These are phyloP conservation scores for Irpex sp. DNA, from an alignment of 1,284 basidiomycete genomes.

Conservation along the genomic window DNA sequence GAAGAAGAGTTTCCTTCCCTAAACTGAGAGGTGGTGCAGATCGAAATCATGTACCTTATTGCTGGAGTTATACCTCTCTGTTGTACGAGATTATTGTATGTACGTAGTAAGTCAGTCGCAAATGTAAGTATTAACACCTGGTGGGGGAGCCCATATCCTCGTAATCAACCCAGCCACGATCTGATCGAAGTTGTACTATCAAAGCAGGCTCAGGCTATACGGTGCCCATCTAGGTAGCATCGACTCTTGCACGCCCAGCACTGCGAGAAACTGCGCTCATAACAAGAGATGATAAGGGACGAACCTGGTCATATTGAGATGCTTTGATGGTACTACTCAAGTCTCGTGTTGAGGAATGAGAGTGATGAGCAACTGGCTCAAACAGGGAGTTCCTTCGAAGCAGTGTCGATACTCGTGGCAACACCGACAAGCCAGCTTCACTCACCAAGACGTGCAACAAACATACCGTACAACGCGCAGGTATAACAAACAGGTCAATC, in stretches of 20 bases:
- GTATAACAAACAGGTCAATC: neutral
- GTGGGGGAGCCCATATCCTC: no score
- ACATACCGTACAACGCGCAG: neutral
- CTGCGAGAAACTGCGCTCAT: no score
- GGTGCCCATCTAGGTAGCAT: no score
- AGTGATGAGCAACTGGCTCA: neutral
- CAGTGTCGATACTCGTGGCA: neutral
- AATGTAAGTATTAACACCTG: no score
- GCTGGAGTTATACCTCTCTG: no score
- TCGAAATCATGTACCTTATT: no score
- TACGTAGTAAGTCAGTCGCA: no score
- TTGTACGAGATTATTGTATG: no score
- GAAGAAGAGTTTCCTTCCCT: slow-evolving; percentile 3
- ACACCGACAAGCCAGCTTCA: neutral
- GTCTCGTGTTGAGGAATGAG: neutral
- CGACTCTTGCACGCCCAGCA: no score
- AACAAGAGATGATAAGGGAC: neutral
- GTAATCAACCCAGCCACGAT: no score
- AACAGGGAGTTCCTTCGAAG: neutral
- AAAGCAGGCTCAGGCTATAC: no score
- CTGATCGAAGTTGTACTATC: no score
- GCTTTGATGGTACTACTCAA: neutral
- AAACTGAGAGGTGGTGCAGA: neutral
- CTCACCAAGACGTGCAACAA: neutral
- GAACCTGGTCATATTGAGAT: neutral